A percentile compares a stretch with the other conserved stretches of the same genome.
Evolutionary conservation across 352 stramenopile species (phyloP).

Genomic region (Globisporangium viniferum): DNA sequence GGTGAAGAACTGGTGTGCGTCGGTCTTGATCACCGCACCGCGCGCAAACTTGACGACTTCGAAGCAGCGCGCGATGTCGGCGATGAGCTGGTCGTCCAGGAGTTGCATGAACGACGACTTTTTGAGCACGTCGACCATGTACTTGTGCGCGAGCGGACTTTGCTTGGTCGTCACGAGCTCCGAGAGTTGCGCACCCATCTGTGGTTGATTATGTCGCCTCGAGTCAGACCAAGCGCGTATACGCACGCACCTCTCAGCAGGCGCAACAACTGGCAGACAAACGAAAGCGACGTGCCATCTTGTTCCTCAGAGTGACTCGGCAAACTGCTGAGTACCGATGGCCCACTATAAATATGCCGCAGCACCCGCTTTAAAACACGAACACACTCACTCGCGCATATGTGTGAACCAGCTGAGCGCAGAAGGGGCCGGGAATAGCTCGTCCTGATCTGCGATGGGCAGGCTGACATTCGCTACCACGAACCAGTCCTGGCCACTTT

Average conservation of each 20-base stretch:
- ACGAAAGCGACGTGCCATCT: not conserved
- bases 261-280: not conserved
- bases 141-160: conserved; percentile 18
- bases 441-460: not conserved
- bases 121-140: conserved; percentile 40
- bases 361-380: not conserved
- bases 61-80: conserved; percentile 63
- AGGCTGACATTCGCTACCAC: not conserved
- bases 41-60: conserved; percentile 39
- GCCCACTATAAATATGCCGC: not conserved
- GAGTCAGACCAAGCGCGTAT: not conserved
- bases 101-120: conserved; percentile 66
- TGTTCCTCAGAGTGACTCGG: not conserved
- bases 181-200: conserved; percentile 18
- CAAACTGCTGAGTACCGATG: not conserved
- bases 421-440: not conserved
- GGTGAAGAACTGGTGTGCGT: conserved; percentile 52
- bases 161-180: conserved; percentile 8
- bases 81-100: conserved; percentile 47
- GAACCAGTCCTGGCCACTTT: not conserved
- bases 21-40: conserved; percentile 44
- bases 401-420: not conserved
- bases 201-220: not conserved
- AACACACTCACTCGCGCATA: not conserved
- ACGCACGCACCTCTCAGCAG: not conserved